Base-by-base conservation (phyloP, 1,284 basidiomycete genomes). In the Pseudozyma sp. region DNA sequence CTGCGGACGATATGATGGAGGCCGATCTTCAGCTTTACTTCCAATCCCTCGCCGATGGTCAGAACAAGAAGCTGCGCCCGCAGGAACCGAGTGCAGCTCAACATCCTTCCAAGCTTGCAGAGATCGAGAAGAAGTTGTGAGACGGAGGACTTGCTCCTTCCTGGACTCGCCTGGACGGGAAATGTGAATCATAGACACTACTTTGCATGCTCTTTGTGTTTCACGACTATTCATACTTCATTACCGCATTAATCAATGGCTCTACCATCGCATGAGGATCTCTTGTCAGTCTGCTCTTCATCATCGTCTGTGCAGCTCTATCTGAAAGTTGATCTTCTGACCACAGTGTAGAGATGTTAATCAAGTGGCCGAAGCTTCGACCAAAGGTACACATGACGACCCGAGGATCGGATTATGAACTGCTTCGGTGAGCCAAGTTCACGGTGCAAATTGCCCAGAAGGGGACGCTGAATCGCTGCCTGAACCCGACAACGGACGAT, bases 21-120 rank as follows among this genome's bases (percentile, higher is more conserved):
- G 64, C 56, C 6, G 78, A 82, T 54, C 68, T 82, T 46, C 68
- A 67, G 37, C 58, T 68, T 35, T 81, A 81, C 72, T 72, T 82
- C 51, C 64, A 71, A 31, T 68, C 75, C 57, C 68, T 81, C 17
- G 79, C 70, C 31, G 64, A 65, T 43, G 60, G 71, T 52, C 68
- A 64, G 53, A 67, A 75, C 44, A 59, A 62, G 54, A 78, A 77
- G 66, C 51, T 72, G 34, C 43, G 57, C 44, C 53, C 45, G 4
- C 30, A 35, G 42, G 49, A 48, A 14, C 4, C 48, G 8, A 24
- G 24, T 24, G 31, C 29, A 10, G 29, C 34, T 13, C 24, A 62
- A 30, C 79, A 79, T 35, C 58, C 62, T 14, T 78, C 76, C 42
- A 80, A 81, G 65, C 58, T 81, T 11, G 79, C 78, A n/a, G 78